A percentile compares a stretch with the other conserved stretches of the same genome.
These are phyloP conservation scores for Dendrobium nobile DNA, from an alignment of 106 monocot genomes.

Conservation along the genomic window DNA sequence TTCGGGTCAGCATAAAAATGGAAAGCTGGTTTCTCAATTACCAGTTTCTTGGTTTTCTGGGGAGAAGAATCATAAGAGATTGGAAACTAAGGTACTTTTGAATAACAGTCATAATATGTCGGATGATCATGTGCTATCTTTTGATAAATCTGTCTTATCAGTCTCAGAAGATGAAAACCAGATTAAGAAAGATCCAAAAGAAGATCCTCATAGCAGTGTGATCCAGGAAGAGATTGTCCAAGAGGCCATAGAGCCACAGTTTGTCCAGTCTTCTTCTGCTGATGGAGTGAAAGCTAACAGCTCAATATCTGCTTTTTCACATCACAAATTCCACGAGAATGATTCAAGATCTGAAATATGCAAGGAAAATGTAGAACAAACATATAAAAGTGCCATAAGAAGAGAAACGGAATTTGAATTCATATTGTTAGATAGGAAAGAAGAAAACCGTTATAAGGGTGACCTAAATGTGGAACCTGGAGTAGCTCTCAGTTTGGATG, in stretches of 20 bases:
- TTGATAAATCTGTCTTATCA: constrained; percentile 18
- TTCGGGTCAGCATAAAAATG: constrained; percentile 35
- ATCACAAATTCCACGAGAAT: not conserved
- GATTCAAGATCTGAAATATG: constrained; percentile 18
- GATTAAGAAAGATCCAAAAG: constrained; percentile 38
- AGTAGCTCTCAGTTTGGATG: constrained; percentile 55
- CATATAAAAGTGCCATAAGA: constrained; percentile 76
- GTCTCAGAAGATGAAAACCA: constrained; percentile 57
- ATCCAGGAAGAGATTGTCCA: constrained; percentile 57
- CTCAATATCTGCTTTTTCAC: constrained; percentile 25
- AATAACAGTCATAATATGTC: constrained; percentile 30
- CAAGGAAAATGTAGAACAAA: constrained; percentile 9
- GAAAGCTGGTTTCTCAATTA: constrained; percentile 58
- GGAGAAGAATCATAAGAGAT: constrained; percentile 46
- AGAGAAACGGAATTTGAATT: constrained; percentile 90
- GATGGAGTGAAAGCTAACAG: constrained; percentile 4
- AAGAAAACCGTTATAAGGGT: constrained; percentile 40
- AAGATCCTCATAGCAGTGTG: constrained; percentile 31
- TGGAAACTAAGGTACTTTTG: constrained; percentile 29
- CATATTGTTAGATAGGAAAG: constrained; percentile 66
- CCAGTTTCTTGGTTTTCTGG: constrained; percentile 59
- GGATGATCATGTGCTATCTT: constrained; percentile 57
- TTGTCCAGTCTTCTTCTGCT: not conserved
- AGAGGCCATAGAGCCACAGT: too few relatives aligned
- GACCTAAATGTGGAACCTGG: constrained; percentile 42